These are phyloP conservation scores for Drosera spatulata DNA, from an alignment of 179 eudicot genomes.

Conservation along the genomic window DNA sequence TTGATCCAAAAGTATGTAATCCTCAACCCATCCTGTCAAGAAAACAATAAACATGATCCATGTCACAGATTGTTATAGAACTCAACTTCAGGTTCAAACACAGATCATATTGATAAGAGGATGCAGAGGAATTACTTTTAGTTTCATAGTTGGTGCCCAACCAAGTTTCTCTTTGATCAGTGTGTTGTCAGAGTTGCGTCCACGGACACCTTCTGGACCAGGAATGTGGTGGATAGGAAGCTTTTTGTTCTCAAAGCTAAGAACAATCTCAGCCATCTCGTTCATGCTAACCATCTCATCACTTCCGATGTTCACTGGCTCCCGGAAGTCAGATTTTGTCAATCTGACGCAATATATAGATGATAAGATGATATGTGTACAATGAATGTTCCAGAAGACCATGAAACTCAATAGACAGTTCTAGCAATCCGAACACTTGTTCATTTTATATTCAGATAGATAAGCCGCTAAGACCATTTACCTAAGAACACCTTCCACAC, in stretches of 20 bases:
- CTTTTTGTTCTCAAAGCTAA: constrained; percentile 55
- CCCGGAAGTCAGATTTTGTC: constrained; percentile 87
- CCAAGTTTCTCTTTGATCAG: constrained; percentile 71
- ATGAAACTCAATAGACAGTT: too few relatives aligned
- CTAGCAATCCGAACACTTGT: too few relatives aligned
- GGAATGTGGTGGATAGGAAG: constrained; percentile 95
- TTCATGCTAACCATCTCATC: too few relatives aligned
- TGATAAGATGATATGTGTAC: neutral
- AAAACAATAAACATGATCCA: neutral
- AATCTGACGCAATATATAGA: constrained; percentile 25
- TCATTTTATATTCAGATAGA: too few relatives aligned
- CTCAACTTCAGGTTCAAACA: neutral
- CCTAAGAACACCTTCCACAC: too few relatives aligned
- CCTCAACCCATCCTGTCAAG: constrained; percentile 80
- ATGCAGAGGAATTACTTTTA: constrained; percentile 21
- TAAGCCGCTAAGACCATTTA: too few relatives aligned
- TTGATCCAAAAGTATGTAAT: constrained; percentile 94
- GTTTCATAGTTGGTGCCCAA: constrained; percentile 16
- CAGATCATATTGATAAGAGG: neutral
- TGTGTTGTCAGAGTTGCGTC: constrained; percentile 95
- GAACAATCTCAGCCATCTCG: too few relatives aligned
- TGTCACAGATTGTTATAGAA: neutral
- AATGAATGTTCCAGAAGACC: too few relatives aligned
- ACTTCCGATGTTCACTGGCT: too few relatives aligned
- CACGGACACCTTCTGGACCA: constrained; percentile 99